Evolutionary conservation across 805 yeast species (phyloP), one percentile per base, ranked within the genome.

Genomic region (Maudiozyma serrabonitensis): DNA sequence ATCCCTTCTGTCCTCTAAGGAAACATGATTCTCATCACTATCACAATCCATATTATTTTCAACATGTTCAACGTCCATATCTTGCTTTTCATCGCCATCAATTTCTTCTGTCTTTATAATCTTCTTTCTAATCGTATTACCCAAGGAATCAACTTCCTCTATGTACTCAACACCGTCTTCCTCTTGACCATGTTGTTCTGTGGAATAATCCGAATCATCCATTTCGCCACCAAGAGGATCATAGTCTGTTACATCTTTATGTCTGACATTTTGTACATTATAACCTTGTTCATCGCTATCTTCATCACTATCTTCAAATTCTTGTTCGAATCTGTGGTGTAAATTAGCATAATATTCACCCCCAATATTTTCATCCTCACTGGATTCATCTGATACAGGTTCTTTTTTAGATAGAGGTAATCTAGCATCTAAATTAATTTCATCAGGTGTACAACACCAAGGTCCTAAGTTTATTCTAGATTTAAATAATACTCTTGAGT

Each of bases 401-500:
- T 78, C 81, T 50, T 80, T 80, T 50, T 70, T 72, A 43, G 85
- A 75, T 77, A 90, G 83, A 21, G 87, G 79, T 35, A 74, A 63
- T 60, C 93, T 75, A 0, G 95, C 95, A 68, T 89, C 95, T 64
- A 81, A 73, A 64, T 87, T 87, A 48, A 82, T 79, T 54, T 82
- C 84, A 44, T 75, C 69, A 5, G 84, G 80, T 49, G 78, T 82
- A 1, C 87, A 87, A 23, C 83, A 81, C 69, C 76, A 89, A 21
- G 77, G 80, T 12, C 81, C 71, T 59, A 90, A 69, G 61, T 88
- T 82, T 52, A 91, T 69, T 42, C 74, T 71, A 41, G 78, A 60
- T 3, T 95, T 91, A 69, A 89, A 89, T 11, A 77, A 67, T n/a
- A 91, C 91, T 46, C 79, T 77, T 5, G 96, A 84, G 46, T 86